These are phyloP conservation scores for Syzygium aromaticum DNA, from an alignment of 345 rosid genomes.

Conservation along the genomic window DNA sequence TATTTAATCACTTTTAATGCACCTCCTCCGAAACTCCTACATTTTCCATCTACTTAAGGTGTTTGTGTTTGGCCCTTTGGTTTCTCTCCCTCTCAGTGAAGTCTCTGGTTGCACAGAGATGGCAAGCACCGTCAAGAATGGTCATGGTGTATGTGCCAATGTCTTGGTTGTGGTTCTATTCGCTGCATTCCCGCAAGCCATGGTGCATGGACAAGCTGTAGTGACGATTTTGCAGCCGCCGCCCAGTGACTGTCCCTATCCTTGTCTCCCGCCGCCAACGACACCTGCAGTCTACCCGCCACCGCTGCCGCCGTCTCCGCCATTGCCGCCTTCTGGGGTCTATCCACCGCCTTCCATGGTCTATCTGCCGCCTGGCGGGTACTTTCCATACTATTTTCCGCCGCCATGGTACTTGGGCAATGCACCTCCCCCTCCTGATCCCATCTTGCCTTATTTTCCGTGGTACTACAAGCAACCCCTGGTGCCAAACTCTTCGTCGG, in stretches of 20 bases:
- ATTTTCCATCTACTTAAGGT: not conserved
- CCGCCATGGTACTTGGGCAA: not conserved
- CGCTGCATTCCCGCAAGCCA: not conserved
- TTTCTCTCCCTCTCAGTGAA: not conserved
- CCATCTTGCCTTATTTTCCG: not conserved
- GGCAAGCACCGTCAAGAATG: not conserved
- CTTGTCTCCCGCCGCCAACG: not conserved
- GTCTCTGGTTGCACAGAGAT: not conserved
- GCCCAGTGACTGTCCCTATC: not conserved
- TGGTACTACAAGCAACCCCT: not conserved
- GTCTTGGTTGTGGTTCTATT: not conserved
- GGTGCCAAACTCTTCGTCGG: not conserved
- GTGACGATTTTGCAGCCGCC: not conserved
- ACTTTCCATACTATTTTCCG: not conserved
- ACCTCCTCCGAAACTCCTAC: not conserved
- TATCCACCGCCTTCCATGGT: not conserved
- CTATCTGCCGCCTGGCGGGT: not conserved
- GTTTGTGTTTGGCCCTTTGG: too few relatives aligned
- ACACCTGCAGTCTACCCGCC: not conserved
- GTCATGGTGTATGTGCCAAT: not conserved
- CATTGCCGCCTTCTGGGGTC: not conserved
- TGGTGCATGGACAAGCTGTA: not conserved
- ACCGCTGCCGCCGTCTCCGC: not conserved
- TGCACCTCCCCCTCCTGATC: constrained; percentile 2
- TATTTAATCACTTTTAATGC: not conserved